Percentiles rank a stretch among this genome's conserved stretches.
phyloP scores from a whole-genome alignment of 495 filamentous ascomycete species.

The Penicillium antarcticum region DNA sequence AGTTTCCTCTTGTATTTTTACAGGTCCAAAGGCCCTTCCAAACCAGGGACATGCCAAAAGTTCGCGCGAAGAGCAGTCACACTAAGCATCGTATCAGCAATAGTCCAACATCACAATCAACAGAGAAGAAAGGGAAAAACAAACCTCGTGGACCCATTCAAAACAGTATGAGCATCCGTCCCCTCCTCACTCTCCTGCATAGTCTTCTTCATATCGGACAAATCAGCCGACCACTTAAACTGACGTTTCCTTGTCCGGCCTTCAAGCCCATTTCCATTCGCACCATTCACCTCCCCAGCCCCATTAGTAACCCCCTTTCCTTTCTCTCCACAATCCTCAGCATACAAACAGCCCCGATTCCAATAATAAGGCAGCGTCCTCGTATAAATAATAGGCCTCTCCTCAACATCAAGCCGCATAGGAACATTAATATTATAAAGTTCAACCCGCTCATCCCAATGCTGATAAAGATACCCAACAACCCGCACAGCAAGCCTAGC shows the following conservation, averaged over 20 bases:
- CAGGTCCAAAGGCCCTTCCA: conserved; percentile 69
- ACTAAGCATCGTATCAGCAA: conserved; percentile 41
- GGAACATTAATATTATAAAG: conserved; percentile 89
- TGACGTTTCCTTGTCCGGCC: conserved; percentile 24
- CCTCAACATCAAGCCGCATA: conserved; percentile 56
- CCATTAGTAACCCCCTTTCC: conserved; percentile 14
- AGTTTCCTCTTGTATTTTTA: conserved; percentile 10
- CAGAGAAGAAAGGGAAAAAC: neutral
- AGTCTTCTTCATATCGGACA: conserved; percentile 47
- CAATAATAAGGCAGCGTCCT: conserved; percentile 84
- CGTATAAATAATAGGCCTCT: conserved; percentile 68
- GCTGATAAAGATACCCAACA: conserved; percentile 64
- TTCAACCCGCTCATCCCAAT: conserved; percentile 78
- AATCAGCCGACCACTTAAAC: conserved; percentile 43
- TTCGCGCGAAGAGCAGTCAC: conserved; percentile 89
- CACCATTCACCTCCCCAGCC: conserved; percentile 46
- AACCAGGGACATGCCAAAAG: conserved; percentile 75
- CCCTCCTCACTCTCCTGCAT: conserved; percentile 58
- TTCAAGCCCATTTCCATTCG: conserved; percentile 16
- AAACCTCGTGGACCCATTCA: conserved; percentile 60
- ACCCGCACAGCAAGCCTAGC: conserved; percentile 64
- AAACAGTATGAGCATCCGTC: conserved; percentile 91
- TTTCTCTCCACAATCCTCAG: conserved; percentile 43
- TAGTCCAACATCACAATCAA: neutral
- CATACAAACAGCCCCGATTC: conserved; percentile 74